phyloP scores from a whole-genome alignment of 441 rosid species.

The Adansonia grandidieri region DNA sequence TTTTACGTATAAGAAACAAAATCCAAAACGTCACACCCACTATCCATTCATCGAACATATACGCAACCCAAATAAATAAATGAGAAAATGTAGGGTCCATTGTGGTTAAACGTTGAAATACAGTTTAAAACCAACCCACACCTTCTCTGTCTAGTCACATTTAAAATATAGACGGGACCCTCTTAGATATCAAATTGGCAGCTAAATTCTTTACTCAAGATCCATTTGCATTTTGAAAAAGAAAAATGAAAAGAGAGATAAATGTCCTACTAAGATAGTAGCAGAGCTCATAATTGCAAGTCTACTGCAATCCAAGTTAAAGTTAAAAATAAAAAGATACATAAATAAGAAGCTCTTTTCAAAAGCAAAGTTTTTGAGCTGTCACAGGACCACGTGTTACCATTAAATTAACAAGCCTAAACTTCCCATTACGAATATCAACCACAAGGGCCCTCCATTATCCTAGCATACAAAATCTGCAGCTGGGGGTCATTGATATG shows the following conservation, averaged over 20 bases:
- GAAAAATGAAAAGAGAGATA: neutral
- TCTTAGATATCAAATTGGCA: constrained; percentile 4
- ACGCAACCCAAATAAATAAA: constrained; percentile 10
- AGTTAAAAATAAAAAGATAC: neutral
- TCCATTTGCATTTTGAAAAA: neutral
- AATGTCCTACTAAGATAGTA: constrained; percentile 12
- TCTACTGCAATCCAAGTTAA: neutral
- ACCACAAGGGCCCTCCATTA: constrained; percentile 13
- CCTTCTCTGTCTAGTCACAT: neutral
- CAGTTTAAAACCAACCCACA: constrained; percentile 18
- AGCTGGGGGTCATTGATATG: neutral
- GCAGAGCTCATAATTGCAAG: constrained; percentile 12
- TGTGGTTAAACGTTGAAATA: constrained; percentile 10
- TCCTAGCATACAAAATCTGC: constrained; percentile 5
- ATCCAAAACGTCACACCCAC: constrained; percentile 9
- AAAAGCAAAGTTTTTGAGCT: constrained; percentile 22
- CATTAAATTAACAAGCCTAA: constrained; percentile 2
- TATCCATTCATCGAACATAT: neutral
- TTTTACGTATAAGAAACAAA: constrained; percentile 17
- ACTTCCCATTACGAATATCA: constrained; percentile 2
- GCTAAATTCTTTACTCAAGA: neutral
- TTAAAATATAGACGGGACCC: constrained; percentile 15
- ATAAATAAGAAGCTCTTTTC: neutral
- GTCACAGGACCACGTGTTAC: constrained; percentile 13
- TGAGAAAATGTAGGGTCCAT: constrained; percentile 18